Evolutionary conservation across 1,284 basidiomycete species (phyloP), one percentile per base, ranked within the genome.

Genomic region (Caloboletus firmus): DNA sequence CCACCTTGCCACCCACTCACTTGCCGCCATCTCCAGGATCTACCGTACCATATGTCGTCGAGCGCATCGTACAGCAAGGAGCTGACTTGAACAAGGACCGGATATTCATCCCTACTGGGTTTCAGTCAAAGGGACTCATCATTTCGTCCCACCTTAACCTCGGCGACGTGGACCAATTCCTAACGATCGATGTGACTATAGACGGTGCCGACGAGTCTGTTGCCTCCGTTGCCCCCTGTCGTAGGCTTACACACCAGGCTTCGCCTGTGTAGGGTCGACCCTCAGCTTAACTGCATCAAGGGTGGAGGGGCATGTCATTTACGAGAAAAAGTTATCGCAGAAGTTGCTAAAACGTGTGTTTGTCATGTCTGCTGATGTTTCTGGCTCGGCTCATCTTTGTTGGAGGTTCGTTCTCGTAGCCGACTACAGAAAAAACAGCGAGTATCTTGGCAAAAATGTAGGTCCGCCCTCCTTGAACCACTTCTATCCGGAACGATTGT

Each of bases 221-320:
- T 18, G 3, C 31, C 11, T 91, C 60, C 41, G 64, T 85, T 76
- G 4, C 17, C 15, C 28, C 34, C 31, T 17, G 11, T 42, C 18
- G 28, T 30, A 17, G 26, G 31, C 34, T 53, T 32, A 54, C 18
- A n/a, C 43, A 49, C 22, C 41, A 20, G 32, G 46, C 41, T 45
- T 61, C 17, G 28, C 43, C 42, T 35, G 30, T 36, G 32, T 63
- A 95, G 93, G 73, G 93, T 98, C 32, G 95, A 98, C 73, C 73
- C 79, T 40, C 75, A 85, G 37, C 78, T 99, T 51, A 97, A 99
- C 76, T 91, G 91, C 58, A 96, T 99, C 78, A 99, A 99, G 74
- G 96, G 96, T 13, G 96, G 96, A 53, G 96, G 96, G 11, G 96
- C 95, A 1, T 98, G 96, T 72, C 97, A 99, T 65, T 75, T 99